Evolutionary conservation across 2,329 filamentous ascomycete genomes (phyloP), one percentile per base, ranked within the genome.

Genomic region (Graphilbum sp.): DNA sequence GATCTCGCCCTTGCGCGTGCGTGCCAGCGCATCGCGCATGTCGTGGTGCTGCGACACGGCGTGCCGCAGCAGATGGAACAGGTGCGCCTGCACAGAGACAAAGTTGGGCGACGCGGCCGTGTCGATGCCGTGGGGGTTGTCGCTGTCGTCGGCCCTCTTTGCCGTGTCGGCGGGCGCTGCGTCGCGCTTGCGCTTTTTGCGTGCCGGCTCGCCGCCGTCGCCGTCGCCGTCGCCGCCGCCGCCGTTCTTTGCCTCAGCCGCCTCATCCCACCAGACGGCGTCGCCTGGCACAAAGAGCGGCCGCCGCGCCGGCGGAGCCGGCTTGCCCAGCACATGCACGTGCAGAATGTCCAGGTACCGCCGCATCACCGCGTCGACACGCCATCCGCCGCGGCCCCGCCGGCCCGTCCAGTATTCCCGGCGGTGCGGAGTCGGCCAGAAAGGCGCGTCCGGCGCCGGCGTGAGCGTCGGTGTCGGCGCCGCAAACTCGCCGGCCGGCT

Each of bases 271-370:
- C 2, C 52, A 43, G 42, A 57, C 54, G 42, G 71, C 69, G 43
- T 72, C 69, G 5, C 69, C 69, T 0, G 78, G 72, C 9, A 90
- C 53, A 53, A 85, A 95, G 0, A 95, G 66, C 1, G 80, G 80
- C 43, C 70, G 66, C 36, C 88, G 66, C 30, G 57, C 50, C 0
- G 87, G 87, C 1, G 77, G 74, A 5, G 74, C 61, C 5, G 74
- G 60, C 23, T 62, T 56, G 25, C 75, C 75, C 0, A 90, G 62
- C 1, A 81, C 82, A 50, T 93, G 72, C 54, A 69, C 69, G 56
- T 95, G 77, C 35, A 96, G 69, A 42, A 98, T 92, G 51, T 95
- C 81, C 56, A 96, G 65, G 54, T 98, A 98, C 25, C 88, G 71
- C 42, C 90, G 66, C 49, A 90, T 72, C 1, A 95, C 74, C 3